Conservation (phyloP, 2,329 filamentous ascomycete genomes). For the Ampelomyces quisqualis region DNA sequence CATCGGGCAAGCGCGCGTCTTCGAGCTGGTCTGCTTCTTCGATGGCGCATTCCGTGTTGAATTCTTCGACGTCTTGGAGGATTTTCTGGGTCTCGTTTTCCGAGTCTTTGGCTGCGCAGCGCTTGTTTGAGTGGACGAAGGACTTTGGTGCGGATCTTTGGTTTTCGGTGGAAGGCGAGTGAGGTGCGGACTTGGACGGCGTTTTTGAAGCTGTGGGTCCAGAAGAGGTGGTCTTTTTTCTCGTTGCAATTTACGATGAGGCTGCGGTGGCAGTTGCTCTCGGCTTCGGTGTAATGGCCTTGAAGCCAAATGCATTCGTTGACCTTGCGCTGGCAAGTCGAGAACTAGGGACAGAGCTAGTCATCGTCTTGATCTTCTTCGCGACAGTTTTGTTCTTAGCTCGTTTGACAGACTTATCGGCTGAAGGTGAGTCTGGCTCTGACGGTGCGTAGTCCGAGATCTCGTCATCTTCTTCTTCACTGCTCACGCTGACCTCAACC, state of each 20-base stretch:
- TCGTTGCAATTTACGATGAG: background rate
- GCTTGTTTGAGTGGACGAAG: background rate
- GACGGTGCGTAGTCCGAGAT: conserved; percentile 7
- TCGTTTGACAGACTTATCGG: background rate
- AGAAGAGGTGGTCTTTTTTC: background rate
- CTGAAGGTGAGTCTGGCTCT: conserved; percentile 4
- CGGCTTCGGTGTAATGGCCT: background rate
- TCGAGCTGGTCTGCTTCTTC: conserved; percentile 1
- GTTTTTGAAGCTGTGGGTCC: background rate
- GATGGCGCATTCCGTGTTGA: conserved; percentile 2
- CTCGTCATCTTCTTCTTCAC: conserved; percentile 8
- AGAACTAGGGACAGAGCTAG: background rate
- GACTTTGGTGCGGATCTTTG: background rate
- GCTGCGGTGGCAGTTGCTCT: background rate
- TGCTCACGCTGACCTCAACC: conserved; percentile 7
- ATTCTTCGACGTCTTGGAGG: background rate
- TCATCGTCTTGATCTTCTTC: background rate
- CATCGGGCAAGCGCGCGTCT: background rate
- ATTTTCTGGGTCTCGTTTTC: background rate
- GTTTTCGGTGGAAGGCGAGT: too few species aligned
- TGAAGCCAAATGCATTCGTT: conserved; percentile 13
- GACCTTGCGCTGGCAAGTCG: background rate
- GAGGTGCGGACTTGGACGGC: too few species aligned
- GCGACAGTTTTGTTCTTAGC: background rate
- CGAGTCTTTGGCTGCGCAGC: background rate